phyloP scores from a whole-genome alignment of 2,329 filamentous ascomycete genomes.

The Aspergillus ruber region DNA sequence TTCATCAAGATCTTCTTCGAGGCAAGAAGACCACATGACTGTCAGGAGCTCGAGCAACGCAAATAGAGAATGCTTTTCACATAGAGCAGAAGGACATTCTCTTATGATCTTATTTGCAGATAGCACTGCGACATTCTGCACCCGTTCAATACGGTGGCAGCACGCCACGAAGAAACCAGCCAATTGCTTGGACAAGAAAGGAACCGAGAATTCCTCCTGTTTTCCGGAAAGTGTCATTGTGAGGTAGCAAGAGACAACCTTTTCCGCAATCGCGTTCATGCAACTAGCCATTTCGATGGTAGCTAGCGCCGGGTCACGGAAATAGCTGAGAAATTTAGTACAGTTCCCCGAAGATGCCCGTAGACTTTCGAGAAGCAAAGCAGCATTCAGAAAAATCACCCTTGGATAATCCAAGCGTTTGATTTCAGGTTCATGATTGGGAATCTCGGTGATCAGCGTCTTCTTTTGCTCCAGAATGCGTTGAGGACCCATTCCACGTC shows the following conservation, averaged over 20 bases:
- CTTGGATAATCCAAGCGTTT: constrained; percentile 80
- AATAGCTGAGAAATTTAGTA: constrained; percentile 83
- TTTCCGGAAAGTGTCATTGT: constrained; percentile 64
- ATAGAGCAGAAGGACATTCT: constrained; percentile 81
- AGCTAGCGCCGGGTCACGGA: constrained; percentile 79
- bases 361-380: constrained; percentile 81
- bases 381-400: constrained; percentile 84
- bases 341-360: constrained; percentile 83
- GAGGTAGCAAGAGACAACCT: constrained; percentile 73
- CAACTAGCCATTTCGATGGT: constrained; percentile 55
- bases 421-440: constrained; percentile 70
- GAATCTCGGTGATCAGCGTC: constrained; percentile 65
- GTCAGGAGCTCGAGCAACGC: constrained; percentile 85
- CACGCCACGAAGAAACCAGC: constrained; percentile 79
- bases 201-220: constrained; percentile 75
- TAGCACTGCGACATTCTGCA: constrained; percentile 76
- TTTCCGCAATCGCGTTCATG: constrained; percentile 57
- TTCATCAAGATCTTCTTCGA: constrained; percentile 89
- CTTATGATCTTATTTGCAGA: constrained; percentile 82
- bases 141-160: constrained; percentile 86
- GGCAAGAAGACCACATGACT: constrained; percentile 89
- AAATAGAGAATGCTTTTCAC: constrained; percentile 84
- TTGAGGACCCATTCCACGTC: constrained; percentile 74
- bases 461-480: constrained; percentile 70
- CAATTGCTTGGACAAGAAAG: constrained; percentile 82